Evolutionary conservation across 306 rosid species (phyloP).

Genomic region (Malus orientalis): DNA sequence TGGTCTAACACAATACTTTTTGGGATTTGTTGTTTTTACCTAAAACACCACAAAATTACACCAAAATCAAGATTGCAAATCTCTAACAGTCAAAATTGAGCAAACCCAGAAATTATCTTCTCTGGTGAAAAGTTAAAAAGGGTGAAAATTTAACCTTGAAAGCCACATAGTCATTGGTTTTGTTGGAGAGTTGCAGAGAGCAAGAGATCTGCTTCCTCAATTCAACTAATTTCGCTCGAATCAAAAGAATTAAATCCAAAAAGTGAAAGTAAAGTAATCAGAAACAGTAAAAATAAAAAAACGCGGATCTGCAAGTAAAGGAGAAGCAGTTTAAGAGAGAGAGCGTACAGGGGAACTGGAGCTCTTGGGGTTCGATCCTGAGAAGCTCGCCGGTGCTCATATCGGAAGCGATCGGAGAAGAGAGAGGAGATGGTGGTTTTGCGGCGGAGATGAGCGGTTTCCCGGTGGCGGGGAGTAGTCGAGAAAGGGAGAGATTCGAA

Average conservation of each 20-base stretch:
- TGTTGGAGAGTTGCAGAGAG: slow-evolving; percentile 65
- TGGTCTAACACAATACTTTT: slow-evolving; percentile 94
- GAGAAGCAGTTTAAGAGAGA: neutral
- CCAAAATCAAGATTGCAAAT: slow-evolving; percentile 22
- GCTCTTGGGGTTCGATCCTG: slow-evolving; percentile 70
- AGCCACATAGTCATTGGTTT: slow-evolving; percentile 61
- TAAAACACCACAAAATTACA: slow-evolving; percentile 30
- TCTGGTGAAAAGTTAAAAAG: neutral
- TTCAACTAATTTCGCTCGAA: slow-evolving; percentile 38
- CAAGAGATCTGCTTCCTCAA: slow-evolving; percentile 97
- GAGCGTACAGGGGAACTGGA: slow-evolving; percentile 66
- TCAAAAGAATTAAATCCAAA: neutral
- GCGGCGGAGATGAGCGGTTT: slow-evolving; percentile 23
- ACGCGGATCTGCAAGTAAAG: slow-evolving; percentile 21
- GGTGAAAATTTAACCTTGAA: slow-evolving; percentile 52
- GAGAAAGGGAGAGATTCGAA: neutral
- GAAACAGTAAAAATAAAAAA: slow-evolving; percentile 11
- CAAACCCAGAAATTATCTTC: neutral
- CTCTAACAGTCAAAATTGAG: slow-evolving; percentile 5
- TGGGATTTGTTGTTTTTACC: slow-evolving; percentile 94
- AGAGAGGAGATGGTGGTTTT: slow-evolving; percentile 5
- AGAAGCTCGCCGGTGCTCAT: slow-evolving; percentile 89
- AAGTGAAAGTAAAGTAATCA: slow-evolving; percentile 15
- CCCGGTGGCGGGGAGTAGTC: neutral
- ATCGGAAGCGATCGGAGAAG: slow-evolving; percentile 28